Evolutionary conservation across 768 basidiomycete species (phyloP).

Genomic region (Lactarius trivialis): DNA sequence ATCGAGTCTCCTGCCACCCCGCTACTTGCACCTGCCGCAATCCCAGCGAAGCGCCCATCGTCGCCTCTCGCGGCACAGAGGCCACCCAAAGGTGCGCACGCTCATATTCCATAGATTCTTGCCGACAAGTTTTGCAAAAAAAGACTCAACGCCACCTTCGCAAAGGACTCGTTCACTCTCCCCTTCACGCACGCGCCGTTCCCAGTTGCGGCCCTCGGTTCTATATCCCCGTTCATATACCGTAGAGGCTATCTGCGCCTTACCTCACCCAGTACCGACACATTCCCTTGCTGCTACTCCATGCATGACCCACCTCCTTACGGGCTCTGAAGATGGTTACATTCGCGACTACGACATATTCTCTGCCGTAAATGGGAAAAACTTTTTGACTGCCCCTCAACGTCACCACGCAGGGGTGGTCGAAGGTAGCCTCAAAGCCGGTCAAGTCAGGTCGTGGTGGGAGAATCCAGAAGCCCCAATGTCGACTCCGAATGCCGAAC

Average conservation of each 20-base stretch:
- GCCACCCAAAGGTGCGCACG: slow-evolving; percentile 8
- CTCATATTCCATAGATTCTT: neutral
- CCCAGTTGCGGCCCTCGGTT: slow-evolving; percentile 33
- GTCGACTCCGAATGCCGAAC: slow-evolving; percentile 10
- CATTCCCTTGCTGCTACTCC: slow-evolving; percentile 81
- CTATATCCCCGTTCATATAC: slow-evolving; percentile 58
- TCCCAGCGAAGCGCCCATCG: slow-evolving; percentile 28
- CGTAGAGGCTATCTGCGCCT: slow-evolving; percentile 86
- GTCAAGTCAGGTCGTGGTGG: slow-evolving; percentile 87
- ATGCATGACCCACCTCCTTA: slow-evolving; percentile 84
- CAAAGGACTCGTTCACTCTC: slow-evolving; percentile 39
- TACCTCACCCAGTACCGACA: slow-evolving; percentile 83
- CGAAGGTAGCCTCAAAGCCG: slow-evolving; percentile 87
- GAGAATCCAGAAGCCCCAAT: slow-evolving; percentile 48
- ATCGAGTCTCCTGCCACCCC: slow-evolving; percentile 36
- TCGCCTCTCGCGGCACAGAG: slow-evolving; percentile 25
- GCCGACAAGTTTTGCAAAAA: slow-evolving; percentile 1
- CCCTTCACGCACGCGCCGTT: slow-evolving; percentile 49
- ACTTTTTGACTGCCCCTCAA: slow-evolving; percentile 82
- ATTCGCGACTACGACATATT: slow-evolving; percentile 92
- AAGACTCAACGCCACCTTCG: slow-evolving; percentile 33
- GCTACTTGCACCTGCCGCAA: slow-evolving; percentile 27
- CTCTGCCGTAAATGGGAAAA: slow-evolving; percentile 79
- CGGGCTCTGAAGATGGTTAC: slow-evolving; percentile 91
- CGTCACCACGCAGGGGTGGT: slow-evolving; percentile 85